Percentiles rank a stretch among this genome's conserved stretches.
Evolutionary conservation across 2,329 filamentous ascomycete genomes (phyloP).

Genomic region (Neofusicoccum kwambonambiense): DNA sequence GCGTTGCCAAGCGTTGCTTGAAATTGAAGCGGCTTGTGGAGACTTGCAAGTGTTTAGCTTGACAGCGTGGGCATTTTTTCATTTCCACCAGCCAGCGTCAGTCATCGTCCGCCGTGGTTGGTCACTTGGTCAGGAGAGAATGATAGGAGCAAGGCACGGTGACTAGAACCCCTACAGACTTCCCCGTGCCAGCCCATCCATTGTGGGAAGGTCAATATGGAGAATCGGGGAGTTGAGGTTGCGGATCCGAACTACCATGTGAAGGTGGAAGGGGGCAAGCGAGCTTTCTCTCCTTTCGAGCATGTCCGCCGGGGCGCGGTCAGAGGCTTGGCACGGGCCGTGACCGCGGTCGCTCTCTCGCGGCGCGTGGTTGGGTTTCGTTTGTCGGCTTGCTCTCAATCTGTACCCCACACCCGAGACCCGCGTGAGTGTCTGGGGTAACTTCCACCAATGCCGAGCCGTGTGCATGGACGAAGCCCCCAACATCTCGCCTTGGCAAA

Average conservation of each 20-base stretch:
- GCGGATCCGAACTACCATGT: background rate
- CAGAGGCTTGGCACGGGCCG: background rate
- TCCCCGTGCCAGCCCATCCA: background rate
- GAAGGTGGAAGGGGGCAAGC: background rate
- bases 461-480: background rate
- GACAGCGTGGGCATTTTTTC: background rate
- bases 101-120: no score
- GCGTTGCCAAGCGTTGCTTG: background rate
- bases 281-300: background rate
- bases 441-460: constrained; percentile 6
- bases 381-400: background rate
- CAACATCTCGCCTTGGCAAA: background rate
- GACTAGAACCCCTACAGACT: background rate
- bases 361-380: background rate
- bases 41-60: background rate
- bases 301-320: background rate
- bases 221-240: background rate
- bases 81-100: constrained; percentile 10
- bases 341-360: background rate
- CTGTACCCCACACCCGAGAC: background rate
- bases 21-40: background rate
- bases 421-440: background rate
- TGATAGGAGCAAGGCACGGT: background rate
- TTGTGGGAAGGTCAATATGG: constrained; percentile 6
- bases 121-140: background rate